Percentiles rank a stretch among this genome's conserved stretches.
These are phyloP conservation scores for Epichloe amarillans DNA, from an alignment of 2,329 filamentous ascomycete species.

Conservation along the genomic window DNA sequence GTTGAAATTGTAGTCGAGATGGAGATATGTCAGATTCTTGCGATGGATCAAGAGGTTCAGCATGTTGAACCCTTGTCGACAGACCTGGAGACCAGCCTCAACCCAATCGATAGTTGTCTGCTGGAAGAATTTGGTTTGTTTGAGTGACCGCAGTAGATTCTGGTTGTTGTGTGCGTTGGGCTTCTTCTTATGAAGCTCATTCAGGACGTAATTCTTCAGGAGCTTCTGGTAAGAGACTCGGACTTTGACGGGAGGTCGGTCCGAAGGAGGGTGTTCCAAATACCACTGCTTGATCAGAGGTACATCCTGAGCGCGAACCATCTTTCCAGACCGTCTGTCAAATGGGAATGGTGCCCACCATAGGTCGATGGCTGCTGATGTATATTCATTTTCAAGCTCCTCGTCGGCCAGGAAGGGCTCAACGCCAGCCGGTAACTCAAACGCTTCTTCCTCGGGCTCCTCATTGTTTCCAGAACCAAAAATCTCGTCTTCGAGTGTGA, in stretches of 20 bases:
- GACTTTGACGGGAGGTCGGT: constrained; percentile 83
- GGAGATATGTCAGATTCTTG: constrained; percentile 95
- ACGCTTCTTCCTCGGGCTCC: constrained; percentile 65
- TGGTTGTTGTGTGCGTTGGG: constrained; percentile 95
- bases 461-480: constrained; percentile 71
- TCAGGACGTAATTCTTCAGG: constrained; percentile 88
- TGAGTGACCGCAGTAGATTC: constrained; percentile 75
- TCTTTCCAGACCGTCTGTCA: constrained; percentile 80
- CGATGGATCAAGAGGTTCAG: constrained; percentile 92
- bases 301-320: constrained; percentile 95
- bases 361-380: constrained; percentile 76
- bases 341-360: constrained; percentile 99
- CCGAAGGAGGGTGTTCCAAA: constrained; percentile 81
- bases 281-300: constrained; percentile 98
- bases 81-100: constrained; percentile 94
- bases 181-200: constrained; percentile 90
- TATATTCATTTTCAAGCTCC: constrained; percentile 78
- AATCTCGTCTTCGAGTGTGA: constrained; percentile 86
- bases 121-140: constrained; percentile 98
- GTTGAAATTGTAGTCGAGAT: constrained; percentile 99
- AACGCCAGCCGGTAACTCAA: constrained; percentile 64
- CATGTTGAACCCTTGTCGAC: constrained; percentile 98
- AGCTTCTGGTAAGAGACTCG: constrained; percentile 97
- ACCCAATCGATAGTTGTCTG: constrained; percentile 99
- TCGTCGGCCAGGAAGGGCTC: constrained; percentile 87